Conservation (phyloP, 2,329 filamentous ascomycete genomes). For the Diaporthe humulicola region DNA sequence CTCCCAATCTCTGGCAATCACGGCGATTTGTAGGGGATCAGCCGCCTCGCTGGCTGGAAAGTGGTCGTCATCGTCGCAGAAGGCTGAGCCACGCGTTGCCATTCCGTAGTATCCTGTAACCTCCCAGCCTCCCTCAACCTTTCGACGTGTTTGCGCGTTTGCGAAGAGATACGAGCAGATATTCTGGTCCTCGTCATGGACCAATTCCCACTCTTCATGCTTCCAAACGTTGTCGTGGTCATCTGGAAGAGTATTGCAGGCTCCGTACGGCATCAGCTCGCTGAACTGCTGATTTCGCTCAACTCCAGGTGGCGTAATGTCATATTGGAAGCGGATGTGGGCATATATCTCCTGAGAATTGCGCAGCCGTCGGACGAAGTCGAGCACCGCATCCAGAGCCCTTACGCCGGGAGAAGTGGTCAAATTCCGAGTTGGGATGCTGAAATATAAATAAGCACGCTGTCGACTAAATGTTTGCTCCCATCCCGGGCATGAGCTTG, state of each 20-base stretch:
- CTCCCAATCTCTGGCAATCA: not conserved
- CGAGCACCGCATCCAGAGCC: too few relatives aligned
- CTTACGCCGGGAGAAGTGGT: not conserved
- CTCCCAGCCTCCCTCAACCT: not conserved
- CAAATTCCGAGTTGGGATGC: not conserved
- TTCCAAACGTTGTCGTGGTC: not conserved
- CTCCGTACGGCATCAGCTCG: not conserved
- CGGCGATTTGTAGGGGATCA: not conserved
- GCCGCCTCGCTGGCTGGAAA: not conserved
- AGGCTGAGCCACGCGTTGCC: not conserved
- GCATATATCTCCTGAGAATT: not conserved
- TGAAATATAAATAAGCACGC: not conserved
- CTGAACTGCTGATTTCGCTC: not conserved
- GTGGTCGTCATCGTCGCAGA: not conserved
- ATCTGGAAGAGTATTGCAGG: not conserved
- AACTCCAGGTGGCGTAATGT: not conserved
- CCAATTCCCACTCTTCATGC: not conserved
- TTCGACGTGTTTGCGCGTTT: not conserved
- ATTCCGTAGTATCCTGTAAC: not conserved
- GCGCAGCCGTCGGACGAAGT: fast-evolving
- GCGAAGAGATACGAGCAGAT: not conserved
- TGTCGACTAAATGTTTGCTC: not conserved
- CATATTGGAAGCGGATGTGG: not conserved
- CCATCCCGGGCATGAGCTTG: not conserved
- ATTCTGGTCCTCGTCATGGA: not conserved